Conservation (phyloP, 352 stramenopile species). For the Phytopythium ostracodes region DNA sequence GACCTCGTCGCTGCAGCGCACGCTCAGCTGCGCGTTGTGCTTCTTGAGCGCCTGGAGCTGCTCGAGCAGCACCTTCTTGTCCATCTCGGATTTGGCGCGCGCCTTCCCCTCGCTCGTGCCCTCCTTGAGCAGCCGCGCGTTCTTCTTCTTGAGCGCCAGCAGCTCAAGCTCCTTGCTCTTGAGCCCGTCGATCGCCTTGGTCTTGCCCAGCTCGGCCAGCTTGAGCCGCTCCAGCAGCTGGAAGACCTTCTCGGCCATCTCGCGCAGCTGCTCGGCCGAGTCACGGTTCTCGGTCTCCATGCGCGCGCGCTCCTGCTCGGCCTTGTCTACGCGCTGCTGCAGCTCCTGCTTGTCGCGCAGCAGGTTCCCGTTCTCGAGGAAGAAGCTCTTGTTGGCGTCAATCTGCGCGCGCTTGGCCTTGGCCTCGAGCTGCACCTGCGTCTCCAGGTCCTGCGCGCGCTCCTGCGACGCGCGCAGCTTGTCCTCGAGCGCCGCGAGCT, state of each 20-base stretch:
- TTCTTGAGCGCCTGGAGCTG: conserved; percentile 95
- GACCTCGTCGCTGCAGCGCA: conserved; percentile 91
- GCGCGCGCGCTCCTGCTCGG: conserved; percentile 90
- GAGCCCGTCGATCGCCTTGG: conserved; percentile 92
- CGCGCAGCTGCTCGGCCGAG: conserved; percentile 92
- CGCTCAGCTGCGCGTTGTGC: conserved; percentile 91
- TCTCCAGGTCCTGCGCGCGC: conserved; percentile 92
- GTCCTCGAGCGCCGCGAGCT: conserved; percentile 87
- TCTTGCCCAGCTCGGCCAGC: conserved; percentile 94
- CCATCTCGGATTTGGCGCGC: conserved; percentile 91
- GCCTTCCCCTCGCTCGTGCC: conserved; percentile 90
- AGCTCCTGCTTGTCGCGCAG: conserved; percentile 74
- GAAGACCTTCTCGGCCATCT: conserved; percentile 98
- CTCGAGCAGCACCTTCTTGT: conserved; percentile 93
- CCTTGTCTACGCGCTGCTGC: conserved; percentile 82
- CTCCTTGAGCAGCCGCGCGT: conserved; percentile 91
- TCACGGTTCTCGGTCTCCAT: conserved; percentile 96
- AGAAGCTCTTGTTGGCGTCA: conserved; percentile 92
- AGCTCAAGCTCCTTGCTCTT: conserved; percentile 95
- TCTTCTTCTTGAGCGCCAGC: conserved; percentile 94
- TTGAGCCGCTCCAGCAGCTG: conserved; percentile 95
- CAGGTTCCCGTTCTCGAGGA: conserved; percentile 78
- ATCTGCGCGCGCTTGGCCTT: conserved; percentile 90
- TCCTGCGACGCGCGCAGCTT: conserved; percentile 87
- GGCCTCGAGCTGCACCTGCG: conserved; percentile 92